phyloP scores from a whole-genome alignment of 1,284 basidiomycete species.

The Testicularia cyperi region DNA sequence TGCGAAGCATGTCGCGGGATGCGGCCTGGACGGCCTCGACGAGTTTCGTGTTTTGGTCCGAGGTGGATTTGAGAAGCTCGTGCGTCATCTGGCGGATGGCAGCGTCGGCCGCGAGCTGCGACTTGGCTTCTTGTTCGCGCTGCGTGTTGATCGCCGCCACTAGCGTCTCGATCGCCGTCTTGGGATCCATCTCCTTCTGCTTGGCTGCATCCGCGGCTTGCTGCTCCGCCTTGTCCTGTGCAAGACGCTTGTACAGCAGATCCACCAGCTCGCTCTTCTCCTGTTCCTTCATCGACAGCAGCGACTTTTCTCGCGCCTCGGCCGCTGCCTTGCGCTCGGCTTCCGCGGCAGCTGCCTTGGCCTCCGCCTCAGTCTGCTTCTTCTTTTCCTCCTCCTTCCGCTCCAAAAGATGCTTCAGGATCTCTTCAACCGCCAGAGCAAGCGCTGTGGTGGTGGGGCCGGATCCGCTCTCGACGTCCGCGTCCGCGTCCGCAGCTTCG shows the following conservation, averaged over 20 bases:
- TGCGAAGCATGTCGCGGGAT: conserved; percentile 41
- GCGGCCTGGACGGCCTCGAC: conserved; percentile 46
- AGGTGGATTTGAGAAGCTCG: conserved; percentile 33
- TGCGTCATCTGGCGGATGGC: conserved; percentile 37
- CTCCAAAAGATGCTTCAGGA: conserved; percentile 51
- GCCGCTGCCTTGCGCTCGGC: conserved; percentile 20
- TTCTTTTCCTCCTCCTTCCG: conserved; percentile 43
- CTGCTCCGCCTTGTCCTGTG: conserved; percentile 26
- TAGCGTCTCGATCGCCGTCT: conserved; percentile 48
- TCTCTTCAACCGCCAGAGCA: conserved; percentile 50
- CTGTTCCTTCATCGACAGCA: conserved; percentile 18
- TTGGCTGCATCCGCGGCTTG: conserved; percentile 7
- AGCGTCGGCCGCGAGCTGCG: conserved; percentile 27
- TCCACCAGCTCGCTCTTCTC: conserved; percentile 44
- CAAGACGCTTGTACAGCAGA: conserved; percentile 20
- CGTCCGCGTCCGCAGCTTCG: conserved; percentile 4
- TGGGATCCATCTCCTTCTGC: conserved; percentile 38
- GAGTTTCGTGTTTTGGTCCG: conserved; percentile 42
- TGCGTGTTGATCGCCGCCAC: conserved; percentile 47
- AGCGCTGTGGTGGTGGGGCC: conserved; percentile 29
- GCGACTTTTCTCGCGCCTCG: conserved; percentile 10
- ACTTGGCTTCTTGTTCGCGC: conserved; percentile 28
- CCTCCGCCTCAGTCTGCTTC: conserved; percentile 21
- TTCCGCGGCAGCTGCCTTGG: conserved; percentile 5
- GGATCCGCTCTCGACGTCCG: neutral